phyloP scores from a whole-genome alignment of 176 grass and related monocot genomes.

The Puccinellia tenuiflora region DNA sequence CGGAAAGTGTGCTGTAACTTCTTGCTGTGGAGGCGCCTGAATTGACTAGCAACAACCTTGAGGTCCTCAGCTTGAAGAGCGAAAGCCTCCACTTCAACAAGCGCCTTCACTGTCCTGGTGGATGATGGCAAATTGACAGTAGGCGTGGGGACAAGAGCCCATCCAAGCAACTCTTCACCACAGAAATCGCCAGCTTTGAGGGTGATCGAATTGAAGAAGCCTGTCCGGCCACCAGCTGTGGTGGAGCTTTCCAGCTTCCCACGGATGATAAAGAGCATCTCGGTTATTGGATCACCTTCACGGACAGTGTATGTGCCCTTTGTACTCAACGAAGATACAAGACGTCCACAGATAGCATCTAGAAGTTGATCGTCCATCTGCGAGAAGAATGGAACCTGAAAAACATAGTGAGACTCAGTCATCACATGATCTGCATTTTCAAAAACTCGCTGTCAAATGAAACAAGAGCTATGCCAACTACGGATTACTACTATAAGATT shows the following conservation, averaged over 20 bases:
- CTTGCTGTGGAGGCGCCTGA: conserved; percentile 87
- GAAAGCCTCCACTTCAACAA: conserved; percentile 87
- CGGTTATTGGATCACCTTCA: conserved; percentile 89
- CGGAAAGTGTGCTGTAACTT: conserved; percentile 89
- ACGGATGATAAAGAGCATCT: conserved; percentile 95
- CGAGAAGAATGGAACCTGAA: conserved; percentile 86
- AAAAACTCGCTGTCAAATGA: neutral
- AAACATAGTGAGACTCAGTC: neutral
- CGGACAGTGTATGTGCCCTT: conserved; percentile 84
- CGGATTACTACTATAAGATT: neutral
- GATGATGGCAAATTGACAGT: conserved; percentile 74
- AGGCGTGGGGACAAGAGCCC: conserved; percentile 83
- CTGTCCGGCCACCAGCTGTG: conserved; percentile 79
- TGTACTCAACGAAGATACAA: conserved; percentile 86
- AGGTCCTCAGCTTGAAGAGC: conserved; percentile 74
- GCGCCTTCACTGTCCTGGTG: conserved; percentile 62
- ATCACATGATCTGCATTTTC: neutral
- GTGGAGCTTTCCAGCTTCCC: conserved; percentile 93
- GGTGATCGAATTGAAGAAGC: conserved; percentile 90
- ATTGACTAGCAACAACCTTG: conserved; percentile 88
- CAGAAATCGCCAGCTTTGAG: conserved; percentile 78
- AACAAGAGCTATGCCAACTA: neutral
- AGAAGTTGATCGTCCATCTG: conserved; percentile 89
- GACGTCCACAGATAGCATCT: conserved; percentile 81
- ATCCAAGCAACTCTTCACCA: conserved; percentile 77